Evolutionary conservation across 768 basidiomycete genomes (phyloP).

Genomic region (Hypsizygus marmoreus): DNA sequence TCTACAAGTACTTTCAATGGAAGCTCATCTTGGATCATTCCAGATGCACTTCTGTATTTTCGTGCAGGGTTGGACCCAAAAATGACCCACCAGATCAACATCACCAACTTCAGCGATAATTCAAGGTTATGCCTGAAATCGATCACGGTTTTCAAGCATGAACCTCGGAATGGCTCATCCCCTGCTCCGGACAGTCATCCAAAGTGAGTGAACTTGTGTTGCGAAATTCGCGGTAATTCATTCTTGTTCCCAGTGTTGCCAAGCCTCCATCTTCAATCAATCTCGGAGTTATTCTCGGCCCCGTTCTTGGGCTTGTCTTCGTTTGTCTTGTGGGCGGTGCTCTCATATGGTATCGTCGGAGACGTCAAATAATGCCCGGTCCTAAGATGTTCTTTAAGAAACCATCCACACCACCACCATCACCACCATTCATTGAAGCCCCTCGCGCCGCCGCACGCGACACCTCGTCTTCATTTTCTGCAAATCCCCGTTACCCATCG

Average conservation of each 20-base stretch:
- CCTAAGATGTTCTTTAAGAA: background rate
- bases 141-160: conserved; percentile 16
- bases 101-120: conserved; percentile 14
- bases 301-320: conserved; percentile 6
- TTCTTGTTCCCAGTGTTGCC: background rate
- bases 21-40: conserved; percentile 16
- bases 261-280: conserved; percentile 4
- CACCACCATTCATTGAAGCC: no score
- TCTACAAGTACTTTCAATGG: conserved; percentile 12
- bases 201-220: conserved; percentile 1
- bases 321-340: conserved; percentile 5
- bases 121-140: conserved; percentile 18
- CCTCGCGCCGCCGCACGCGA: no score
- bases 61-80: conserved; percentile 18
- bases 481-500: no score
- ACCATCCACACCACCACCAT: background rate
- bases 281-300: conserved; percentile 15
- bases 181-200: conserved; percentile 5
- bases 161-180: background rate
- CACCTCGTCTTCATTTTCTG: no score
- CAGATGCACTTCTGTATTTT: conserved; percentile 21
- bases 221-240: background rate
- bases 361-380: background rate
- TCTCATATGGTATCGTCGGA: conserved; percentile 12
- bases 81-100: conserved; percentile 13